Percentiles rank a stretch among this genome's conserved stretches.
Conservation (phyloP, 352 stramenopile genomes). For the Paralagenidium karlingii region DNA sequence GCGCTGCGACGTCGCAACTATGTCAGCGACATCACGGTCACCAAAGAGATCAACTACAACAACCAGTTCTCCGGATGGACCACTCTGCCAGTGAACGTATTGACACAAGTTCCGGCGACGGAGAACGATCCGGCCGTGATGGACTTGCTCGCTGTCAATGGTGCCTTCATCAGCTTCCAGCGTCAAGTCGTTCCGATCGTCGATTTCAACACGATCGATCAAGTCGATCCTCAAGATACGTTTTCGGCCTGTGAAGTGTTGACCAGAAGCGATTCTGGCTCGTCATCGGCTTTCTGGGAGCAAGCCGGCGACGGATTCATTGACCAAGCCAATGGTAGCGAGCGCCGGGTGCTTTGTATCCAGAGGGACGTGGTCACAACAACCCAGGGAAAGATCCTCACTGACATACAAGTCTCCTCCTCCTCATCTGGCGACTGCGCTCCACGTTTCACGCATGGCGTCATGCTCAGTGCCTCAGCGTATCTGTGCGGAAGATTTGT, state of each 20-base stretch:
- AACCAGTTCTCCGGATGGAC: constrained; percentile 26
- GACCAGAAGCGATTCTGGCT: constrained; percentile 7
- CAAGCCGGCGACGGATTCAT: constrained; percentile 7
- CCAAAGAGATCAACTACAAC: constrained; percentile 26
- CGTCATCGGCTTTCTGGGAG: constrained; percentile 12
- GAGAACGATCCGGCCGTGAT: too few relatives aligned
- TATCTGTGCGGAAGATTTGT: too few relatives aligned
- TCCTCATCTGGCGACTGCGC: too few relatives aligned
- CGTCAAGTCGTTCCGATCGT: constrained; percentile 20
- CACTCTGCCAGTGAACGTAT: constrained; percentile 16
- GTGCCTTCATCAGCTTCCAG: constrained; percentile 20
- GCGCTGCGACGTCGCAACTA: constrained; percentile 18
- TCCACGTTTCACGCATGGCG: too few relatives aligned
- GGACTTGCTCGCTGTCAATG: constrained; percentile 1
- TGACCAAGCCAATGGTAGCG: constrained; percentile 1
- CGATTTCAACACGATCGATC: constrained; percentile 13
- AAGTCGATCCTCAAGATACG: constrained; percentile 4
- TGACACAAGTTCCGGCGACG: constrained; percentile 5
- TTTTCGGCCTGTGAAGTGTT: constrained; percentile 5
- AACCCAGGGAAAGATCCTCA: too few relatives aligned
- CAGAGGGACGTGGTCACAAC: constrained; percentile 2
- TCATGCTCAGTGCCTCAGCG: too few relatives aligned
- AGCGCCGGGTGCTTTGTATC: constrained; percentile 15
- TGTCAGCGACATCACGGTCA: constrained; percentile 28
- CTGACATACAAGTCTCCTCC: too few relatives aligned